Evolutionary conservation across 768 basidiomycete genomes (phyloP), one percentile per base, ranked within the genome.

Genomic region (Gloeophyllum trabeum): DNA sequence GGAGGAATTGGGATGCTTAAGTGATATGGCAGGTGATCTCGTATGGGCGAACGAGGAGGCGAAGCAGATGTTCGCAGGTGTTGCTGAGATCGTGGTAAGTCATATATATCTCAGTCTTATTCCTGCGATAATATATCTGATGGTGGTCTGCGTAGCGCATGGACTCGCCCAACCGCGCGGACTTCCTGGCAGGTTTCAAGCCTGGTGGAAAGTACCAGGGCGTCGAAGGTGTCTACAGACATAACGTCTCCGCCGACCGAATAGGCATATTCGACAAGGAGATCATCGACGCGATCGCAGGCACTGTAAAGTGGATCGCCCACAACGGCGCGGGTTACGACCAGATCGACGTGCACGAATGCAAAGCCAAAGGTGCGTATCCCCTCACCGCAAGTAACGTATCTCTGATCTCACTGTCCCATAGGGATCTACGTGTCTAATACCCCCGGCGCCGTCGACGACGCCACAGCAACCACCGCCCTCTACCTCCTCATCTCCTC

Each of bases 311-410:
- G 53, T 91, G 84, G 81, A 88, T 94, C 55, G 86, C 81, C 1
- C 90, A 91, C 59, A 92, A 92, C 44, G 92, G 91, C 7, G 90
- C 92, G 0, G 90, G 92, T 0, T 96, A 96, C 56, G 90, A 96
- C 56, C 78, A 81, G 46, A 81, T 94, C 48, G 83, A 92, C 53
- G 76, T 91, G 13, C 58, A 62, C 5, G 81, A 81, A 3, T 82
- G 81, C 58, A 84, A 75, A 53, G 73, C 69, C 6, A 71, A 71
- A 59, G 85, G 87, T 83, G 50, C 14, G 59, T 48, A 26, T 21
- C 37, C 18, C 25, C 35, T 14, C 36, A 10, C 36, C 7, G 36
- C 10, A 10, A 13, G 36, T 7, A 37, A 10, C 20, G 12, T 19
- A 37, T 13, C 20, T 28, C 18, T 20, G 23, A 37, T 37, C 20